Evolutionary conservation across 352 stramenopile species (phyloP).

Genomic region (Pythium sukuiense): DNA sequence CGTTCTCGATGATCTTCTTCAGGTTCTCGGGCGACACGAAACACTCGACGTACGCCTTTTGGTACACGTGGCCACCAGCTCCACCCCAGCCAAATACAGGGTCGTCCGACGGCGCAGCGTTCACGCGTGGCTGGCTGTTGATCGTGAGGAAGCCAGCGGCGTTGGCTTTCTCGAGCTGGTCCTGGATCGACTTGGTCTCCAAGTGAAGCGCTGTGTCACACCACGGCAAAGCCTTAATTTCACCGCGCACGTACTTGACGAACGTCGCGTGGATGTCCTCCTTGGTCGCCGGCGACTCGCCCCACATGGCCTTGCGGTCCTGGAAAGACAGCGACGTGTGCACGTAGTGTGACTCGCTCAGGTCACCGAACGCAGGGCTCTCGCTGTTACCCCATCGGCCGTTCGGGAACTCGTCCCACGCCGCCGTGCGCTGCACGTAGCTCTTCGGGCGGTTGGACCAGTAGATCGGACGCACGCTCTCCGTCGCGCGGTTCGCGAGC

Average conservation of each 20-base stretch:
- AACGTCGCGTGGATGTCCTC: slow-evolving; percentile 96
- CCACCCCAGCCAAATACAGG: slow-evolving; percentile 96
- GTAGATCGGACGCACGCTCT: slow-evolving; percentile 96
- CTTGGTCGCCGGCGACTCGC: slow-evolving; percentile 81
- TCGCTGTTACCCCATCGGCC: slow-evolving; percentile 95
- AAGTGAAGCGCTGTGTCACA: slow-evolving; percentile 95
- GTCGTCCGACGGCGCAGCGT: slow-evolving; percentile 91
- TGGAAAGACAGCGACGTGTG: slow-evolving; percentile 55
- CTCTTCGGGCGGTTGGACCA: slow-evolving; percentile 98
- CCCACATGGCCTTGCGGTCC: slow-evolving; percentile 93
- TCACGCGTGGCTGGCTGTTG: slow-evolving; percentile 93
- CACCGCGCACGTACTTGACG: slow-evolving; percentile 94
- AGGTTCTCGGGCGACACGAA: slow-evolving; percentile 95
- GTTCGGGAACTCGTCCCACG: slow-evolving; percentile 98
- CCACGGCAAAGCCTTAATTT: slow-evolving; percentile 96
- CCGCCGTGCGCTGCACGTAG: slow-evolving; percentile 96
- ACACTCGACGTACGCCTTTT: slow-evolving; percentile 99
- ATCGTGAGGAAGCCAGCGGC: slow-evolving; percentile 94
- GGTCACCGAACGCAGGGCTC: slow-evolving; percentile 94
- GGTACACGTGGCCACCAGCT: slow-evolving; percentile 94
- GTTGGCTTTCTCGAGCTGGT: slow-evolving; percentile 77
- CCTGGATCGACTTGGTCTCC: slow-evolving; percentile 91
- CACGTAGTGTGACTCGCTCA: slow-evolving; percentile 96
- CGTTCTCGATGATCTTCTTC: slow-evolving; percentile 89
- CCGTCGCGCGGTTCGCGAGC: slow-evolving; percentile 85